phyloP scores from a whole-genome alignment of 371 early-diverging fungal species.

The Coemansia linderi region DNA sequence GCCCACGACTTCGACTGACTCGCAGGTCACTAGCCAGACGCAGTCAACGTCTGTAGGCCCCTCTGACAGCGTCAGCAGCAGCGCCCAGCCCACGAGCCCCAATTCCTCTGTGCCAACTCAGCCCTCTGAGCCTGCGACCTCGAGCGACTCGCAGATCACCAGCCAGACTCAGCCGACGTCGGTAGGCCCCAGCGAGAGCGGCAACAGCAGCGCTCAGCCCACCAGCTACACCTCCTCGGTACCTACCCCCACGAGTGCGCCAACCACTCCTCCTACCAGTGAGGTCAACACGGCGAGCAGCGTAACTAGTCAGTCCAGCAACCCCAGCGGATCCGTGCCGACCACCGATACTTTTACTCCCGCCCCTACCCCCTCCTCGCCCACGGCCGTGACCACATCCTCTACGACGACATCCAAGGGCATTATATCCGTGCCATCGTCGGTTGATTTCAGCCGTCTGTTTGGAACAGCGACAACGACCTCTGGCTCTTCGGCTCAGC shows the following conservation, averaged over 20 bases:
- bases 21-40: background rate
- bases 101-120: background rate
- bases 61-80: background rate
- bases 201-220: background rate
- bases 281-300: background rate
- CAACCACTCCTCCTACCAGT: background rate
- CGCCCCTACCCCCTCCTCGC: background rate
- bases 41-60: background rate
- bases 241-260: background rate
- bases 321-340: background rate
- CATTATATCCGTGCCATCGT: constrained; percentile 26
- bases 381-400: background rate
- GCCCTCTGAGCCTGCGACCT: background rate
- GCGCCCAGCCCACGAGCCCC: background rate
- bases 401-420: constrained; percentile 9
- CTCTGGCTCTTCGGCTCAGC: background rate
- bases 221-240: background rate
- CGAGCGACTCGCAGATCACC: background rate
- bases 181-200: no score
- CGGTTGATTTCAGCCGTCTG: constrained; percentile 39
- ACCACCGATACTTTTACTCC: background rate
- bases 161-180: background rate
- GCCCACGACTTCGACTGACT: background rate
- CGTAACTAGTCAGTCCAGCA: background rate
- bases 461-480: constrained; percentile 17